phyloP scores from a whole-genome alignment of 1,139 yeast species.

The Magnusiomyces fungicola region DNA sequence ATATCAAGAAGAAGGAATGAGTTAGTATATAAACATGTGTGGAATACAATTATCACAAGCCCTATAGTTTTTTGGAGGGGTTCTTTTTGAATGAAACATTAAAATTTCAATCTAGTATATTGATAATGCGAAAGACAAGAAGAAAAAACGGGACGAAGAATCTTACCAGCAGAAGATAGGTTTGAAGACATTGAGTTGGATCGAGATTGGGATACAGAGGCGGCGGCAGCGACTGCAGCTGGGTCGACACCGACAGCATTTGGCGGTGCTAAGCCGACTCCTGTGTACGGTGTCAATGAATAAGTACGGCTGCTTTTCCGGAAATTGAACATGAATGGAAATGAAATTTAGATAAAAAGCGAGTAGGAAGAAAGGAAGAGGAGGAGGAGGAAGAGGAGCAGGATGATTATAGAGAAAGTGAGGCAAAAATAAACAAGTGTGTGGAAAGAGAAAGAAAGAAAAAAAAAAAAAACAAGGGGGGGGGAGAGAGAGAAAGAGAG shows the following conservation, averaged over 20 bases:
- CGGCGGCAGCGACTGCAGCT: conserved; percentile 41
- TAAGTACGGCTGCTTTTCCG: conserved; percentile 24
- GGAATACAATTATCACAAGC: too few relatives aligned
- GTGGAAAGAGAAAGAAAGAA: neutral
- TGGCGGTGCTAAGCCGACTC: conserved; percentile 25
- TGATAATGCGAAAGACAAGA: too few relatives aligned
- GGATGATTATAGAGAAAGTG: neutral
- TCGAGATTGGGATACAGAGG: conserved; percentile 26
- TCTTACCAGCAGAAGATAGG: conserved; percentile 19
- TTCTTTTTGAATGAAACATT: too few relatives aligned
- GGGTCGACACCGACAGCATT: conserved; percentile 23
- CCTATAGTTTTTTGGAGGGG: too few relatives aligned
- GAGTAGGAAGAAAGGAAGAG: neutral
- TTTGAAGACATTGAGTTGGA: conserved; percentile 15
- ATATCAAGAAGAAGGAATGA: too few relatives aligned
- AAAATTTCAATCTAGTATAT: too few relatives aligned
- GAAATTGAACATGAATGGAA: conserved; percentile 18
- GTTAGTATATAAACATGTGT: too few relatives aligned
- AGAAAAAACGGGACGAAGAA: neutral
- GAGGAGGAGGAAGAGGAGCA: neutral
- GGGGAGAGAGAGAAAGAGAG: neutral
- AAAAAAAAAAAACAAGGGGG: neutral
- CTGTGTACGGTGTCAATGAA: conserved; percentile 29
- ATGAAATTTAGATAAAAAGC: neutral
- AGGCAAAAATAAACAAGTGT: neutral